Evolutionary conservation across 108 stramenopile species (phyloP).

Genomic region (Parmales sp.): DNA sequence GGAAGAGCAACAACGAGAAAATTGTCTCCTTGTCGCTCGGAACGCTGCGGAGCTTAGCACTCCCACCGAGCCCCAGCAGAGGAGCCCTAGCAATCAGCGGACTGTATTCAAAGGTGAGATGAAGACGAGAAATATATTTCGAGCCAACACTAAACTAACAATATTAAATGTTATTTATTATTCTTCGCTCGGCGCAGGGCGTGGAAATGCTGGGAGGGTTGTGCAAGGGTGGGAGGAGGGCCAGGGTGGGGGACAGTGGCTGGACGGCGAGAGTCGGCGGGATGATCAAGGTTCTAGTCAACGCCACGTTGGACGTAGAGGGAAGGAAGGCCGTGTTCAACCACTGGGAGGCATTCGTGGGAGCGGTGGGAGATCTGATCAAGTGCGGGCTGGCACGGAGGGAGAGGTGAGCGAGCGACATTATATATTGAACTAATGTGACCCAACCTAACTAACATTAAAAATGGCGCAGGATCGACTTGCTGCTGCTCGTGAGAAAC

Average conservation of each 20-base stretch:
- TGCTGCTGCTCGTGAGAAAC: conserved; percentile 1
- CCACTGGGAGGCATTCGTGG: neutral
- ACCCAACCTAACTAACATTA: no score
- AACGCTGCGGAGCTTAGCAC: neutral
- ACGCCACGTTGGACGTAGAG: neutral
- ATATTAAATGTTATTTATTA: no score
- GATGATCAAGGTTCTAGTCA: neutral
- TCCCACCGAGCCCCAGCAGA: neutral
- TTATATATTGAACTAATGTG: neutral
- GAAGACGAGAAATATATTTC: no score
- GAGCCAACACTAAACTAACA: no score
- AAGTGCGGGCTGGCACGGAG: neutral
- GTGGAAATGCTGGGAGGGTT: no score
- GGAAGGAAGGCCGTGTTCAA: conserved; percentile 3
- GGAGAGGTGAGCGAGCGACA: neutral
- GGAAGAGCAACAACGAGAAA: neutral
- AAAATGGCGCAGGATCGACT: neutral
- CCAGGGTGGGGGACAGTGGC: no score
- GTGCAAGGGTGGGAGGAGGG: no score
- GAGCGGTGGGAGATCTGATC: neutral
- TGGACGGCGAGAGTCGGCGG: no score
- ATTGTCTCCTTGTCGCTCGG: neutral
- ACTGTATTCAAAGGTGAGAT: neutral
- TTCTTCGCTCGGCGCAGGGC: no score
- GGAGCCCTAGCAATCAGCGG: neutral